These are phyloP conservation scores for Botryosphaeria dothidea DNA, from an alignment of 2,329 filamentous ascomycete species.

Conservation along the genomic window DNA sequence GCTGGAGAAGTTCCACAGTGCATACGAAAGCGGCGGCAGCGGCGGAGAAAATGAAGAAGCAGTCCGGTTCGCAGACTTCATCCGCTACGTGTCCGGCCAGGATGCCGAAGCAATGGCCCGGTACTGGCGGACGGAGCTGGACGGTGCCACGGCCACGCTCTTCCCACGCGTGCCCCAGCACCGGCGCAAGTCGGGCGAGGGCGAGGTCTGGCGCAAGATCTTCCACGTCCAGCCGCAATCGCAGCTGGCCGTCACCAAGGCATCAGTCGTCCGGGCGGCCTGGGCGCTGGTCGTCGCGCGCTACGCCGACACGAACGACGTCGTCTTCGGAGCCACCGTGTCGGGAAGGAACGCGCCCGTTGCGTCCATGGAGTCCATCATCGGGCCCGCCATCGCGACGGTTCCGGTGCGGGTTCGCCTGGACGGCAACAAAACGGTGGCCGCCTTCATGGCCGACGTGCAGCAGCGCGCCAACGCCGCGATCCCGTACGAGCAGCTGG, in stretches of 20 bases:
- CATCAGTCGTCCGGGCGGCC: constrained; percentile 44
- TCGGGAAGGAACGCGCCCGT: constrained; percentile 58
- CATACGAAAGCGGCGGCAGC: not conserved
- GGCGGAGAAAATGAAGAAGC: not conserved
- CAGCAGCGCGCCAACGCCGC: not conserved
- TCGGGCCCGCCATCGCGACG: not conserved
- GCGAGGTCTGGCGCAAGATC: not conserved
- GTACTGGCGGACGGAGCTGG: not conserved
- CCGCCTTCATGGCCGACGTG: not conserved
- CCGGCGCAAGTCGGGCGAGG: not conserved
- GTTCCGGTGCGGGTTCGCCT: not conserved
- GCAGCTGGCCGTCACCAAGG: not conserved
- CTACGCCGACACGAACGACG: constrained; percentile 44
- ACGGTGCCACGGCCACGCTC: not conserved
- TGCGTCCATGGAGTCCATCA: not conserved
- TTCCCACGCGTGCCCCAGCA: not conserved
- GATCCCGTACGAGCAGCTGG: constrained; percentile 28
- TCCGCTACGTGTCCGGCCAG: not conserved
- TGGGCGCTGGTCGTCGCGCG: constrained; percentile 66
- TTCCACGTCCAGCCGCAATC: not conserved
- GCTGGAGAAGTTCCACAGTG: not conserved
- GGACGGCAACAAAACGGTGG: not conserved
- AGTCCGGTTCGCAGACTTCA: not conserved
- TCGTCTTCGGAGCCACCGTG: constrained; percentile 64
- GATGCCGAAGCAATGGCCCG: not conserved